phyloP scores from a whole-genome alignment of 352 stramenopile species.

The Poterioochromonas sp. region DNA sequence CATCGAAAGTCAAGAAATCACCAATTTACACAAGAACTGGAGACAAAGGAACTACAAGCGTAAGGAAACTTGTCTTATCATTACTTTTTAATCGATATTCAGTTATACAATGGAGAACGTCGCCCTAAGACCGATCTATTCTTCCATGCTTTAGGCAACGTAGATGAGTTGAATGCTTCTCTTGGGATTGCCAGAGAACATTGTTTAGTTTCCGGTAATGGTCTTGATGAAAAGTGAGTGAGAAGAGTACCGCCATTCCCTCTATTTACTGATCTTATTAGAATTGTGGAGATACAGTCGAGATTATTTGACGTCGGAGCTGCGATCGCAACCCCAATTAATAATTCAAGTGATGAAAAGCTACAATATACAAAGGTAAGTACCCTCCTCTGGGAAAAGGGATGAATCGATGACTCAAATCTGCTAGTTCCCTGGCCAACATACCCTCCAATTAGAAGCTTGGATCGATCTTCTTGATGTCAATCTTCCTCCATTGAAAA shows the following conservation, averaged over 20 bases:
- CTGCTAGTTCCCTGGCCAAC: background rate
- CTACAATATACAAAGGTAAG: background rate
- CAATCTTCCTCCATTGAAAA: background rate
- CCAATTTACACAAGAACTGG: slow-evolving; percentile 20
- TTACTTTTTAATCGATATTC: background rate
- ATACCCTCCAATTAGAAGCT: background rate
- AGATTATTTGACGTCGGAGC: slow-evolving; percentile 28
- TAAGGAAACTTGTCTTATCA: background rate
- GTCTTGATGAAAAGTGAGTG: background rate
- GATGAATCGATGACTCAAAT: too few relatives aligned
- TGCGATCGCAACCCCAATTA: background rate
- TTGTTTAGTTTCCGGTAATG: background rate
- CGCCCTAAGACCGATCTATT: background rate
- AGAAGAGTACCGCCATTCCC: background rate
- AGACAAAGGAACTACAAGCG: slow-evolving; percentile 8
- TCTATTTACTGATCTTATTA: background rate
- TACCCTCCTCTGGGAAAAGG: background rate
- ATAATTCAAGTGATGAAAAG: background rate
- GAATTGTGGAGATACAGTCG: slow-evolving; percentile 16
- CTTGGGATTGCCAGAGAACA: slow-evolving; percentile 21
- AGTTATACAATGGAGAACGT: slow-evolving; percentile 19
- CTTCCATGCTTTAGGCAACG: slow-evolving; percentile 16
- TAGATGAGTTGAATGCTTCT: slow-evolving; percentile 18
- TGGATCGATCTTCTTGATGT: slow-evolving; percentile 27
- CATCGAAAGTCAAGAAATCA: slow-evolving; percentile 27